Base-by-base conservation (phyloP, 768 basidiomycete species). In the Pulveroboletus frians region DNA sequence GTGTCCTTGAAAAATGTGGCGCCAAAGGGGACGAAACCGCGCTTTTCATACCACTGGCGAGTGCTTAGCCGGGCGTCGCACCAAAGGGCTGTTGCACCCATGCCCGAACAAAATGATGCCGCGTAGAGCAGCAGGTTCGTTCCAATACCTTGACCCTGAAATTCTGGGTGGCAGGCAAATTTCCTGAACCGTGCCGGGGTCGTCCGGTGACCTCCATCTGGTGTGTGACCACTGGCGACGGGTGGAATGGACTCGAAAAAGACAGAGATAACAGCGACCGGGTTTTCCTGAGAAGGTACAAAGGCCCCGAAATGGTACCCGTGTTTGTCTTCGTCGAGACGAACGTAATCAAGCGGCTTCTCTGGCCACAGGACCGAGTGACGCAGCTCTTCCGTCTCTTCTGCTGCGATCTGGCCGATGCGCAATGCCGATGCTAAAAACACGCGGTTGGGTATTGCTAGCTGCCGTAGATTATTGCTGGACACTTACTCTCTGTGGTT, bases 231-330 rank as follows among this genome's bases (percentile, higher is more conserved):
- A 52, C 43, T 51, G 15, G 29, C 36, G 43, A 46, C 39, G 14
- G 39, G 27, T 27, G 69, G 71, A 38, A 74, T 49, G 21, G 67
- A 53, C 50, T 79, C 77, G 36, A 67, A 55, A 64, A 84, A 83
- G 26, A 81, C 61, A 20, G 81, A 84, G 47, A 81, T 76, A 47
- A 83, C 76, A 39, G 77, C 76, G 43, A 80, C 66, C 18, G 77
- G 74, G 15, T 63, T 52, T 37, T 63, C 64, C 39, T 47, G 55
- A 42, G 48, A 47, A 39, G 66, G 56, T 9, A 79, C 43, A 64
- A 85, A 82, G 2, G 78, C 77, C 41, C 81, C 82, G 55, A 75
- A 75, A 68, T 83, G 82, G 53, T 70, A 50, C 9, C 77, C 80
- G 17, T 54, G 46, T 32, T 70, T 61, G 55, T 84, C 81, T 52